Evolutionary conservation across 495 filamentous ascomycete species (phyloP).

Genomic region (Halenospora varia): DNA sequence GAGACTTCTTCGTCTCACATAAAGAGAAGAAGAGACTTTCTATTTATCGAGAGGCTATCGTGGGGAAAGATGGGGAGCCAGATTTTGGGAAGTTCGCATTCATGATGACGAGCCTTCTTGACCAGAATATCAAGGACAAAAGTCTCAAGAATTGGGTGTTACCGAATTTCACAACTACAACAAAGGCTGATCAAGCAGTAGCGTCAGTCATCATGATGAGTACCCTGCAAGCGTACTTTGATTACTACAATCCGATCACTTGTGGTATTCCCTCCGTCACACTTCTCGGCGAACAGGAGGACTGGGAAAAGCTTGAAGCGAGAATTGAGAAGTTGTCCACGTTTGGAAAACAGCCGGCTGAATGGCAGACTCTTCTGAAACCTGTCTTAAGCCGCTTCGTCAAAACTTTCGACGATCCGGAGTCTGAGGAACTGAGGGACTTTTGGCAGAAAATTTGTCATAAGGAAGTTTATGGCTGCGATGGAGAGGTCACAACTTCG

Average conservation of each 20-base stretch:
- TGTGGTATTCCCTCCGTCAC: conserved; percentile 50
- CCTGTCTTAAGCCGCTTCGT: conserved; percentile 29
- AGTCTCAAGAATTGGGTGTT: conserved; percentile 37
- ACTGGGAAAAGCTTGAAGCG: conserved; percentile 34
- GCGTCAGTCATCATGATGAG: conserved; percentile 42
- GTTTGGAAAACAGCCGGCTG: conserved; percentile 31
- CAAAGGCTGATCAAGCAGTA: conserved; percentile 30
- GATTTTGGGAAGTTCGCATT: conserved; percentile 30
- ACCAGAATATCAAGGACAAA: conserved; percentile 32
- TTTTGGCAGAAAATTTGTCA: conserved; percentile 36
- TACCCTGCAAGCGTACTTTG: conserved; percentile 43
- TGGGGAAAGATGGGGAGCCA: conserved; percentile 26
- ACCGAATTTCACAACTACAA: conserved; percentile 44
- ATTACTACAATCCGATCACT: conserved; percentile 29
- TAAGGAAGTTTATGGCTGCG: conserved; percentile 18
- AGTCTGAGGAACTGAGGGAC: conserved; percentile 2
- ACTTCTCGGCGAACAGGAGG: conserved; percentile 36
- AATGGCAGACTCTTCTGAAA: conserved; percentile 1
- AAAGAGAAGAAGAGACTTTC: conserved; percentile 40
- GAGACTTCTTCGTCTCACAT: conserved; percentile 39
- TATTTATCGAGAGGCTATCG: conserved; percentile 20
- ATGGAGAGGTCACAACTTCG: conserved; percentile 1
- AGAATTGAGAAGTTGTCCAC: conserved; percentile 33
- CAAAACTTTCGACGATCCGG: conserved; percentile 24
- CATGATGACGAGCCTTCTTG: conserved; percentile 35